phyloP scores from a whole-genome alignment of 2,329 filamentous ascomycete genomes.

The Penicillium sp. region DNA sequence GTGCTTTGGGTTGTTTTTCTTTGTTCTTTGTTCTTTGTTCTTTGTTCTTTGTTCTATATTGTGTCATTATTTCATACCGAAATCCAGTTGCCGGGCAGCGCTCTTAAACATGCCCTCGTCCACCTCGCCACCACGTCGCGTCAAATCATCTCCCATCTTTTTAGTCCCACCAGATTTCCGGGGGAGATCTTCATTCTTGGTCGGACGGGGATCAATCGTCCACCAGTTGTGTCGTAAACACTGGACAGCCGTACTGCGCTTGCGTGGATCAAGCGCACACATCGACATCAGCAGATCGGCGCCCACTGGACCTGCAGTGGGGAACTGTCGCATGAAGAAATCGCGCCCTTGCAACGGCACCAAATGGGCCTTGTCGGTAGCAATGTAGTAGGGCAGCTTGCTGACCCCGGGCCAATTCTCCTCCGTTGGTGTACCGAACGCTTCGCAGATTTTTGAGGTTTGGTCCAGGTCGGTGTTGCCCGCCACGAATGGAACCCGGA shows the following conservation, averaged over 20 bases:
- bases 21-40: background rate
- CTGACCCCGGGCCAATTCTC: constrained; percentile 94
- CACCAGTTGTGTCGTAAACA: constrained; percentile 86
- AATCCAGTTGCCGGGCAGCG: constrained; percentile 80
- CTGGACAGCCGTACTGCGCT: constrained; percentile 72
- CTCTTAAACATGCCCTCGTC: constrained; percentile 66
- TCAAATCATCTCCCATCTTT: constrained; percentile 79
- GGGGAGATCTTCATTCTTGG: constrained; percentile 76
- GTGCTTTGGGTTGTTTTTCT: background rate
- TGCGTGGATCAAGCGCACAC: constrained; percentile 80
- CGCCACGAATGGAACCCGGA: constrained; percentile 78
- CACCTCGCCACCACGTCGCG: constrained; percentile 69
- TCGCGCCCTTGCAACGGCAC: constrained; percentile 63
- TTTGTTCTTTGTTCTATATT: background rate
- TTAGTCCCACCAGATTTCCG: constrained; percentile 70
- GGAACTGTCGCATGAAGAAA: constrained; percentile 74
- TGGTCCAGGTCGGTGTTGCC: constrained; percentile 85
- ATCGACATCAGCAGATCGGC: constrained; percentile 87
- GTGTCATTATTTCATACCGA: constrained; percentile 50
- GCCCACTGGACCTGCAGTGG: constrained; percentile 75
- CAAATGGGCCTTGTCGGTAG: constrained; percentile 58
- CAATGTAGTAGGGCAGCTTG: constrained; percentile 75
- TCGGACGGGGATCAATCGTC: constrained; percentile 78
- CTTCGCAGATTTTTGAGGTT: constrained; percentile 77
- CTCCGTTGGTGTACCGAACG: constrained; percentile 86